Percentiles rank a stretch among this genome's conserved stretches.
These are phyloP conservation scores for Diaporthe citrichinensis DNA, from an alignment of 2,329 filamentous ascomycete genomes.

Conservation along the genomic window DNA sequence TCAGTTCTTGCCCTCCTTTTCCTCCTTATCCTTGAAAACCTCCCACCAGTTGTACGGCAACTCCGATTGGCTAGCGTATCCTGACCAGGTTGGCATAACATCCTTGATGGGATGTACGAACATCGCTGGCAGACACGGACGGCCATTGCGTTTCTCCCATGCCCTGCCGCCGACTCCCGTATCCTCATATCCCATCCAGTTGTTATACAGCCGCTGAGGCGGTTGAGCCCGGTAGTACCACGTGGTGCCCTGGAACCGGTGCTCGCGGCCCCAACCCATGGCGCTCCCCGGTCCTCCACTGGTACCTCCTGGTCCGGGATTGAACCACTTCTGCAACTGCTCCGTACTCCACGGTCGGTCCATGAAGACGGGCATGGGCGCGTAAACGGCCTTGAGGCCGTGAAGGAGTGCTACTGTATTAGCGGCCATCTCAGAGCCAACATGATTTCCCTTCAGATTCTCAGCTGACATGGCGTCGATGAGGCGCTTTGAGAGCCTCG, in stretches of 20 bases:
- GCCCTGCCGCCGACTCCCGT: slow-evolving; percentile 65
- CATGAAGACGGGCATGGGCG: slow-evolving; percentile 84
- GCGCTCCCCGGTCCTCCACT: slow-evolving; percentile 68
- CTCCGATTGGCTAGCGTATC: slow-evolving; percentile 57
- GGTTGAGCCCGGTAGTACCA: slow-evolving; percentile 74
- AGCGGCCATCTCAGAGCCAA: slow-evolving; percentile 86
- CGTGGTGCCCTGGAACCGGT: slow-evolving; percentile 69
- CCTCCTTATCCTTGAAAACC: slow-evolving; percentile 39
- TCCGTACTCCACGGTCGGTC: slow-evolving; percentile 78
- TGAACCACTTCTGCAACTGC: slow-evolving; percentile 71
- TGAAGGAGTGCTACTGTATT: slow-evolving; percentile 81
- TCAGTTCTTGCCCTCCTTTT: slow-evolving; percentile 21
- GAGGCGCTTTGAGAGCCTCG: slow-evolving; percentile 78
- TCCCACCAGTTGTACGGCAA: slow-evolving; percentile 52
- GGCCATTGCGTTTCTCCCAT: slow-evolving; percentile 70
- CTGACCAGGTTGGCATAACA: slow-evolving; percentile 64
- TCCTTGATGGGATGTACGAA: slow-evolving; percentile 74
- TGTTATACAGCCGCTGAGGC: slow-evolving; percentile 72
- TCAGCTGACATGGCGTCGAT: slow-evolving; percentile 85
- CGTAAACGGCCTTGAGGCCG: slow-evolving; percentile 83
- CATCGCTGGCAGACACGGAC: slow-evolving; percentile 71
- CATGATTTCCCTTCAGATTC: slow-evolving; percentile 79
- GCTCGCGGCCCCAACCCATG: slow-evolving; percentile 72
- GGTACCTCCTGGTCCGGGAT: slow-evolving; percentile 68
- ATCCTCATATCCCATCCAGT: slow-evolving; percentile 74